Percentiles rank a stretch among this genome's conserved stretches.
Evolutionary conservation across 805 yeast species (phyloP).

Genomic region (Yarrowia sp.): DNA sequence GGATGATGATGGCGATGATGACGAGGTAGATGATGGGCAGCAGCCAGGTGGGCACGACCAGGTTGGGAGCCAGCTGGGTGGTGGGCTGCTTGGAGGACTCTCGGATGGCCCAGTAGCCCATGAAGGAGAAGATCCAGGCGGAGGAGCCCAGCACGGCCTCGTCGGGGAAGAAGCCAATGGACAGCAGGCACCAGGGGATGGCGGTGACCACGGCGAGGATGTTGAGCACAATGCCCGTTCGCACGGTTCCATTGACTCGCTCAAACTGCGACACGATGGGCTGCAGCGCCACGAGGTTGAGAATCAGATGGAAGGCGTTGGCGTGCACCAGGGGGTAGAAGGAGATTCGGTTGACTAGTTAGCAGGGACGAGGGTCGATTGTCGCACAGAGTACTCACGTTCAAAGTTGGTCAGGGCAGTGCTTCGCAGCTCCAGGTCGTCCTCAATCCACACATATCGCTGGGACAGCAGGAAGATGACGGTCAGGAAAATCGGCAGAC

Average conservation of each 20-base stretch:
- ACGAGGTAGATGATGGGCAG: conserved; percentile 57
- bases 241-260: conserved; percentile 72
- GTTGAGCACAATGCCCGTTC: conserved; percentile 78
- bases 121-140: conserved; percentile 69
- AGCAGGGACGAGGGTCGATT: background rate
- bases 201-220: conserved; percentile 69
- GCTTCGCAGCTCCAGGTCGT: conserved; percentile 53
- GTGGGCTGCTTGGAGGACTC: conserved; percentile 38
- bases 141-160: conserved; percentile 64
- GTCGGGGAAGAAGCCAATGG: conserved; percentile 48
- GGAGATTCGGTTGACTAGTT: conserved; percentile 51
- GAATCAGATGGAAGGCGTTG: conserved; percentile 56
- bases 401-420: conserved; percentile 51
- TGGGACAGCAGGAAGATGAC: conserved; percentile 27
- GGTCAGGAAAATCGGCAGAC: conserved; percentile 32
- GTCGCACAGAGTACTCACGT: conserved; percentile 37
- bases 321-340: conserved; percentile 71
- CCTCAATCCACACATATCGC: conserved; percentile 35
- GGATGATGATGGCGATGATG: conserved; percentile 52
- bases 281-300: conserved; percentile 57
- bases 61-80: conserved; percentile 31
- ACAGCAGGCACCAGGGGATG: conserved; percentile 51
- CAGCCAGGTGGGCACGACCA: conserved; percentile 55
- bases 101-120: conserved; percentile 57
- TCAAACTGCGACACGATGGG: conserved; percentile 68